A percentile compares a stretch with the other conserved stretches of the same genome.
These are phyloP conservation scores for Penicillium bialowiezense DNA, from an alignment of 495 filamentous ascomycete genomes.

Conservation along the genomic window DNA sequence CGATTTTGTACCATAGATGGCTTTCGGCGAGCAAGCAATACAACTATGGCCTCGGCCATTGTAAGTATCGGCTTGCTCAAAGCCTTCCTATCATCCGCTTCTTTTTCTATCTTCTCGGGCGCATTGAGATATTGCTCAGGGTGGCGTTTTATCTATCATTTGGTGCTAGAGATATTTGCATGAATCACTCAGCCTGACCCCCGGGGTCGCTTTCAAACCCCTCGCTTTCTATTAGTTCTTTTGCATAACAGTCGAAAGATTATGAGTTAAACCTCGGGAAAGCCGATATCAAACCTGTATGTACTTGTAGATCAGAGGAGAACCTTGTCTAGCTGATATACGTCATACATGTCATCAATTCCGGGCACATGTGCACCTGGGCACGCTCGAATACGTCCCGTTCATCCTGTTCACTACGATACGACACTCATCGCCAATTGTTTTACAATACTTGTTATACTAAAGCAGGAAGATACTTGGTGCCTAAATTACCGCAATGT, in stretches of 20 bases:
- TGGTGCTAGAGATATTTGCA: not conserved
- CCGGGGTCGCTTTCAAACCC: too few species aligned
- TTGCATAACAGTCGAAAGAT: not conserved
- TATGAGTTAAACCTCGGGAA: not conserved
- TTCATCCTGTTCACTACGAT: too few species aligned
- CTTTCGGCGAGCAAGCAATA: not conserved
- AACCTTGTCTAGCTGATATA: conserved; percentile 7
- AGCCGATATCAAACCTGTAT: not conserved
- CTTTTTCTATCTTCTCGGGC: conserved; percentile 6
- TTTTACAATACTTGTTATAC: too few species aligned
- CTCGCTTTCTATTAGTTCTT: too few species aligned
- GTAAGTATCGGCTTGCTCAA: not conserved
- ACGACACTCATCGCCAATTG: too few species aligned
- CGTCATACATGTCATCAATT: conserved; percentile 23
- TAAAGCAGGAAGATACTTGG: not conserved
- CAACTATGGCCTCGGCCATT: not conserved
- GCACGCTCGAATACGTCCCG: too few species aligned
- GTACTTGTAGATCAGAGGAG: not conserved
- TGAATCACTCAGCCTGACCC: not conserved
- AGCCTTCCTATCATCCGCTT: not conserved
- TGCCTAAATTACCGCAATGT: conserved; percentile 17
- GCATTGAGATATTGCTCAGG: conserved; percentile 16
- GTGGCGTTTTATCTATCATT: conserved; percentile 7
- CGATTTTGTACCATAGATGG: conserved; percentile 27
- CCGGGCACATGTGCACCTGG: too few species aligned